Evolutionary conservation across 2,329 filamentous ascomycete species (phyloP).

Genomic region (Xylariaceae sp.): DNA sequence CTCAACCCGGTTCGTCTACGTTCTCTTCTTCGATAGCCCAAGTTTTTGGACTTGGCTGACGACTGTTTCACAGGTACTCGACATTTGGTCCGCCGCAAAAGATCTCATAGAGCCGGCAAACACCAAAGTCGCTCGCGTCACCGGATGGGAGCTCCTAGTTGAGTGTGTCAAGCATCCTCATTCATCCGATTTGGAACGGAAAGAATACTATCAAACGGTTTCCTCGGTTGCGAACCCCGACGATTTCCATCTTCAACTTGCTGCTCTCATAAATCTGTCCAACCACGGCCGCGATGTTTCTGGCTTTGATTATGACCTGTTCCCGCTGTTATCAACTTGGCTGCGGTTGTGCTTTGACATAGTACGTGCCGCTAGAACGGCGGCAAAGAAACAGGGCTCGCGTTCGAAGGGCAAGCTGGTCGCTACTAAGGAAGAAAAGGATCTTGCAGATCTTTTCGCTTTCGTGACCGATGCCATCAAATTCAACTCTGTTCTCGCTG

Average conservation of each 20-base stretch:
- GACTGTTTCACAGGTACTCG: constrained; percentile 37
- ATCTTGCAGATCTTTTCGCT: constrained; percentile 58
- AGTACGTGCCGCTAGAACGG: constrained; percentile 45
- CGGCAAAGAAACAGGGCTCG: constrained; percentile 46
- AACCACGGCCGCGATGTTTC: constrained; percentile 56
- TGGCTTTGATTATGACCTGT: constrained; percentile 62
- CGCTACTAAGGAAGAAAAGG: constrained; percentile 51
- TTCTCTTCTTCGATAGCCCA: background rate
- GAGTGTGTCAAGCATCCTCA: constrained; percentile 59
- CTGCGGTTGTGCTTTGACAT: constrained; percentile 51
- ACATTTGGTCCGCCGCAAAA: constrained; percentile 62
- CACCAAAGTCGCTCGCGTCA: constrained; percentile 46
- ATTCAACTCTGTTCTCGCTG: constrained; percentile 66
- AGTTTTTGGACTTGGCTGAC: constrained; percentile 5
- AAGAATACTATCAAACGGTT: constrained; percentile 60
- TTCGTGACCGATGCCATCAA: constrained; percentile 66
- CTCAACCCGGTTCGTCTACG: constrained; percentile 42
- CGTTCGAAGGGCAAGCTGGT: constrained; percentile 40
- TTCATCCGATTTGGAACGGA: constrained; percentile 61
- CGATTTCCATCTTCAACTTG: constrained; percentile 63
- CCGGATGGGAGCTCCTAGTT: constrained; percentile 61
- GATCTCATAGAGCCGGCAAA: constrained; percentile 58
- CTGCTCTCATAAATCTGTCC: constrained; percentile 56
- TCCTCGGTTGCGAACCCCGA: constrained; percentile 51
- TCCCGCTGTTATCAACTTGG: constrained; percentile 59